These are phyloP conservation scores for Corniculantispora saksenae DNA, from an alignment of 2,329 filamentous ascomycete genomes.

Conservation along the genomic window DNA sequence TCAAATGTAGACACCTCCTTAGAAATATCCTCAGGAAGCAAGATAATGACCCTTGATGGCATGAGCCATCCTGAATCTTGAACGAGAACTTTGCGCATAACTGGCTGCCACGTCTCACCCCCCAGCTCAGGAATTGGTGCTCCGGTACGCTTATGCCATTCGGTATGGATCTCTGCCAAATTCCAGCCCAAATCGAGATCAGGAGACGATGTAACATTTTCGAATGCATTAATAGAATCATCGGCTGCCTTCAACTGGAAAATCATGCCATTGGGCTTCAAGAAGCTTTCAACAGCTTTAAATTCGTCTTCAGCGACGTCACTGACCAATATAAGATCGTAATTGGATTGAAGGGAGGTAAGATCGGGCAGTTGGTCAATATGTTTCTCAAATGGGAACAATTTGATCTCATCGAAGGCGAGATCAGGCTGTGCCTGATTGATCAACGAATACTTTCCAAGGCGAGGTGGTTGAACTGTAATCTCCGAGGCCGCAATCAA, in stretches of 20 bases:
- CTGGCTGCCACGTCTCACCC: not conserved
- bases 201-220: not conserved
- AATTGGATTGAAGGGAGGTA: not conserved
- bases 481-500: slow-evolving; percentile 30
- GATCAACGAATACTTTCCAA: slow-evolving; percentile 37
- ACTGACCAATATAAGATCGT: slow-evolving; percentile 9
- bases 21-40: not conserved
- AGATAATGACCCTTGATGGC: not conserved
- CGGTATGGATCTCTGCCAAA: not conserved
- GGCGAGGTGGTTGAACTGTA: slow-evolving; percentile 30
- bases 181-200: not conserved
- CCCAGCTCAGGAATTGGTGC: not conserved
- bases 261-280: slow-evolving; percentile 12
- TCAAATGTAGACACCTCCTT: not conserved
- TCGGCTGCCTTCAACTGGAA: not conserved
- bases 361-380: not conserved
- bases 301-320: slow-evolving; percentile 14
- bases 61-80: not conserved
- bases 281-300: slow-evolving; percentile 17
- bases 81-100: not conserved
- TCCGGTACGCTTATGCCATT: slow-evolving; percentile 1
- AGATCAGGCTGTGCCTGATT: slow-evolving; percentile 18
- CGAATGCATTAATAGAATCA: not conserved
- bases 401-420: not conserved
- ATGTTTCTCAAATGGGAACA: not conserved